Conservation (phyloP, 2,329 filamentous ascomycete species). For the Leptographium wingfieldii region DNA sequence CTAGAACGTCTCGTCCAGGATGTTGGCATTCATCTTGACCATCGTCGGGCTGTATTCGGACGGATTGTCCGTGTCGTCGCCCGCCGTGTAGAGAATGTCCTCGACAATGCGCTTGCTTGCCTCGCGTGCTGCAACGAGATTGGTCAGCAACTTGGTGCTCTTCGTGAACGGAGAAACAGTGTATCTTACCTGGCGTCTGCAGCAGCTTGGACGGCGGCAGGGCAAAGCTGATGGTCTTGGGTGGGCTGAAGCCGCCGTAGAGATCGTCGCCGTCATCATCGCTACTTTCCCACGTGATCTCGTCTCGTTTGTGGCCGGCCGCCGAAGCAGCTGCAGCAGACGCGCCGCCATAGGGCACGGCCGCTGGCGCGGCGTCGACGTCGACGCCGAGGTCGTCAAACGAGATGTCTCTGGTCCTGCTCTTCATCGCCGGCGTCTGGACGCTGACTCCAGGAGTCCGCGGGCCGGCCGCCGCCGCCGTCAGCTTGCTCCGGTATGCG, state of each 20-base stretch:
- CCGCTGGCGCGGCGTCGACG: background rate
- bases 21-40: slow-evolving; percentile 51
- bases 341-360: background rate
- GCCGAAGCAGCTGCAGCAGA: background rate
- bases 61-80: slow-evolving; percentile 44
- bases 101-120: slow-evolving; percentile 73
- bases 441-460: slow-evolving; percentile 77
- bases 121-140: slow-evolving; percentile 51
- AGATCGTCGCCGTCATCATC: slow-evolving; percentile 50
- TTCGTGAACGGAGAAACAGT: background rate
- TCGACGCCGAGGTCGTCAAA: slow-evolving; percentile 4
- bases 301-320: slow-evolving; percentile 14
- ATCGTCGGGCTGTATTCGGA: slow-evolving; percentile 51
- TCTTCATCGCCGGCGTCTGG: slow-evolving; percentile 55
- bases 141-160: background rate
- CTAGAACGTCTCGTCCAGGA: slow-evolving; percentile 50
- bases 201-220: slow-evolving; percentile 63
- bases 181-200: slow-evolving; percentile 61
- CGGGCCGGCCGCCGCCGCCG: slow-evolving; percentile 33
- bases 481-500: slow-evolving; percentile 27
- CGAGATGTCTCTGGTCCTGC: slow-evolving; percentile 34
- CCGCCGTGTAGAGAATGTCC: slow-evolving; percentile 64
- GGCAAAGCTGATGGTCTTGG: slow-evolving; percentile 84
- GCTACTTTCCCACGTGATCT: slow-evolving; percentile 63
- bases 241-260: slow-evolving; percentile 69